Base-by-base conservation (phyloP, 1,284 basidiomycete species). In the Veloboletus limbatus region DNA sequence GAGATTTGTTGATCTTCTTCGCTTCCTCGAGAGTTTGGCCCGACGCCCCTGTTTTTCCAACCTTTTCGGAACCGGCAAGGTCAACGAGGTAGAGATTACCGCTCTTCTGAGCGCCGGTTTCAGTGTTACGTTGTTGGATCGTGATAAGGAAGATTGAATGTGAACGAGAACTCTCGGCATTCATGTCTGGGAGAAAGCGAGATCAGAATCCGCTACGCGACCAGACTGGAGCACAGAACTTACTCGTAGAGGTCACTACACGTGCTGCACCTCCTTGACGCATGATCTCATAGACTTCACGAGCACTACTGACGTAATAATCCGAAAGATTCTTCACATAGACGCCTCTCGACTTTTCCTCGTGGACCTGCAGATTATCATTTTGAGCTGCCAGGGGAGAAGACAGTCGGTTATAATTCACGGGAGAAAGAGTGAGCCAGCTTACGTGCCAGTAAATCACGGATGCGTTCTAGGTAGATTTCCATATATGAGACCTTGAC, bases 401-500 rank as follows among this genome's bases (percentile, higher is more conserved):
- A 17, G 9, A 14, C 1, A 10, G 48, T 54, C 10, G 52, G 38
- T 26, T 6, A 22, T 20, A 11, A 25, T 21, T 37, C 21, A 31
- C n/a, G 20, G 18, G 28, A 36, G 44, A 46, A 37, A 33, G n/a
- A 32, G 40, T 30, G 28, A 43, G 20, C 32, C 11, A 20, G 79
- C 93, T 67, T 69, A 97, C 95, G 97, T 48, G 94, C 89, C 47
- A 99, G 79, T 50, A 99, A 71, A 77, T 99, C 97, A 48, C 96
- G 82, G 59, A 99, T 95, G 55, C 87, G 83, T 71, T 99, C 97
- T 65, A 99, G 81, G 72, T 99, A 99, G 56, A 99, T 99, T 69
- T 99, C 97, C 94, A 99, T 97, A 69, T 99, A 99, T 28, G 94
- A 97, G 45, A 99, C 97, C 73, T 99, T 99, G 68, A 99, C 97